Evolutionary conservation across 2,329 filamentous ascomycete species (phyloP), one percentile per base, ranked within the genome.

Genomic region (Alternaria brassicae): DNA sequence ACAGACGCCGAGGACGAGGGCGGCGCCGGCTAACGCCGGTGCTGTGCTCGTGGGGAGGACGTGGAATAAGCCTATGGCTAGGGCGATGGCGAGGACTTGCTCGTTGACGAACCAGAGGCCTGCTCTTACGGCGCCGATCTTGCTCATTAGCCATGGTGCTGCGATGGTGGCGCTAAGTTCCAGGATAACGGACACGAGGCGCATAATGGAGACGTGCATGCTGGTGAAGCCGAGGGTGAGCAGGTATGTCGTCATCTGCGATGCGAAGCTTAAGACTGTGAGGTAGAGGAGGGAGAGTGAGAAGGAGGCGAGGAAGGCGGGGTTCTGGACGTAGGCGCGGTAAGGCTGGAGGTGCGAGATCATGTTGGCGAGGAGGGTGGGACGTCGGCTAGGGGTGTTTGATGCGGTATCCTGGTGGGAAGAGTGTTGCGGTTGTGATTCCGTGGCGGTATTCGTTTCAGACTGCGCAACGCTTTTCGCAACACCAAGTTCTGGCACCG

Each of bases 21-120:
- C 65, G 10, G 48, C 66, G 8, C 71, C 73, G 0, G 73, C 72
- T 12, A 70, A 41, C 41, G 67, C 68, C 53, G 65, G 2, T 42
- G 51, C 50, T 15, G 51, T 55, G 37, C 13, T 56, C 6, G 56
- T 40, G 12, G 68, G 61, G 56, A 71, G 76, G 0, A 75, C 15
- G 17, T 68, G 61, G 58, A 71, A 77, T 0, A 75, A 50, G 2
- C 65, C 65, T 19, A 78, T 72, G 68, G 79, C 64, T 50, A 83
- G 72, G 71, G 80, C 63, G 66, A 86, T 61, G 45, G 83, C 87
- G 3, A 80, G 56, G n/a, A 89, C 79, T 70, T 92, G 89, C 85
- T 88, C 91, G 55, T 84, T 88, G 9, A 89, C 71, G 62, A 86
- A 87, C 91, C 91, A 93, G 3, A 92, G 81, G 0, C 90, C 91